These are phyloP conservation scores for Coniochaeta sp. DNA, from an alignment of 2,329 filamentous ascomycete genomes.

Conservation along the genomic window DNA sequence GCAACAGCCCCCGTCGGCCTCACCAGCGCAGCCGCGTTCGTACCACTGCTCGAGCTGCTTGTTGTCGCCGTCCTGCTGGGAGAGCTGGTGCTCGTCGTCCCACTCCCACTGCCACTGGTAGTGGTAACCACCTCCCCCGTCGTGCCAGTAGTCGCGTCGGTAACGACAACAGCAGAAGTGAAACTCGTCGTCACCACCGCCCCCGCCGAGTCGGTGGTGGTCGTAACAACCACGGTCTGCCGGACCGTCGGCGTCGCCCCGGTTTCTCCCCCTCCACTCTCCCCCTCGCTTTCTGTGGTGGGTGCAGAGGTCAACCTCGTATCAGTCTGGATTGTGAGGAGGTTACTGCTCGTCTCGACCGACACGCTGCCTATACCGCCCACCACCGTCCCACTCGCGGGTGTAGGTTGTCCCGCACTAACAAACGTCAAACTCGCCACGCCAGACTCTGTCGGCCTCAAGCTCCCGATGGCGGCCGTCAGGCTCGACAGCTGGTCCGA, in stretches of 20 bases:
- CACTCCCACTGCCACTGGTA: not conserved
- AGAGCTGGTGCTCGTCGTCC: not conserved
- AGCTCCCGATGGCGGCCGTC: constrained; percentile 11
- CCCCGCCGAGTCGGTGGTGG: not conserved
- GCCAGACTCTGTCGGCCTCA: too few species aligned
- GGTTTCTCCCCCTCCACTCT: constrained; percentile 1
- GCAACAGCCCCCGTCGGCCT: not conserved
- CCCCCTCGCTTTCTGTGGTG: not conserved
- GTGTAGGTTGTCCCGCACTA: too few species aligned
- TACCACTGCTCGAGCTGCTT: not conserved
- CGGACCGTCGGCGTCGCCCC: constrained; percentile 6
- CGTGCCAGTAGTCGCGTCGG: not conserved
- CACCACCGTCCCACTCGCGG: too few species aligned
- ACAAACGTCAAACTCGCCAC: too few species aligned
- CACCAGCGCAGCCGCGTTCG: not conserved
- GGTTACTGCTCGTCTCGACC: too few species aligned
- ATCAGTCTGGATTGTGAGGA: too few species aligned
- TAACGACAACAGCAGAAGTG: not conserved
- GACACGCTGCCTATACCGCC: too few species aligned
- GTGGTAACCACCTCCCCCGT: not conserved
- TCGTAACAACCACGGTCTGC: constrained; percentile 6
- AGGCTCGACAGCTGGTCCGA: not conserved
- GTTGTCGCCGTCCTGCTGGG: not conserved
- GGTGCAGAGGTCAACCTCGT: too few species aligned
- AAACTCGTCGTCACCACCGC: not conserved